Evolutionary conservation across 495 filamentous ascomycete species (phyloP).

Genomic region (Penicillium ucsense): DNA sequence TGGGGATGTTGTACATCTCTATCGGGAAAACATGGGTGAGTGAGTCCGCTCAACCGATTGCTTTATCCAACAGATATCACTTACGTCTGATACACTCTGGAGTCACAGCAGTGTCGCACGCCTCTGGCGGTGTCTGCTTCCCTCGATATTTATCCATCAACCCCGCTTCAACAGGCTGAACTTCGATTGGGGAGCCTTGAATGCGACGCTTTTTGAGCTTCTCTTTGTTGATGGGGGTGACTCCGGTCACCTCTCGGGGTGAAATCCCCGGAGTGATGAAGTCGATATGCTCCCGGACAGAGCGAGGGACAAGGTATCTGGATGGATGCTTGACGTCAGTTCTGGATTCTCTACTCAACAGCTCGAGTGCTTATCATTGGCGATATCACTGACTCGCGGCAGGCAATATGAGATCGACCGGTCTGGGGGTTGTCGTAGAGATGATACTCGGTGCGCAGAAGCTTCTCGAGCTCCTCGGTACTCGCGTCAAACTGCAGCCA

Average conservation of each 20-base stretch:
- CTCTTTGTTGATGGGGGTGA: not conserved
- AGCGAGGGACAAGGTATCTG: constrained; percentile 42
- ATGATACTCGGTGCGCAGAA: constrained; percentile 50
- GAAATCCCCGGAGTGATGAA: constrained; percentile 45
- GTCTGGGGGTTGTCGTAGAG: constrained; percentile 39
- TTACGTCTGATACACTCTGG: constrained; percentile 23
- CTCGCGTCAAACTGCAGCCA: constrained; percentile 48
- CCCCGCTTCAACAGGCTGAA: constrained; percentile 29
- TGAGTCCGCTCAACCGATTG: not conserved
- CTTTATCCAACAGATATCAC: not conserved
- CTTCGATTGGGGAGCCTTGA: constrained; percentile 8
- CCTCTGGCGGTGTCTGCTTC: constrained; percentile 1
- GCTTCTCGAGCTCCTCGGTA: constrained; percentile 40
- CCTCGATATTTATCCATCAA: constrained; percentile 9
- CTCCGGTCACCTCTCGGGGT: constrained; percentile 15
- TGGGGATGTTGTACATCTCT: constrained; percentile 38
- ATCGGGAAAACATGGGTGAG: not conserved
- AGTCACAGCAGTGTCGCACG: constrained; percentile 21
- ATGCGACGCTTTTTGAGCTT: constrained; percentile 8
- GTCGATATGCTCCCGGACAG: constrained; percentile 43
- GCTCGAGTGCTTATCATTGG: too few relatives aligned
- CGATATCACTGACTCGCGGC: constrained; percentile 21
- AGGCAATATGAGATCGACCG: constrained; percentile 39
- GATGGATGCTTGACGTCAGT: not conserved
- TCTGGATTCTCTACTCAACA: not conserved